A percentile compares a stretch with the other conserved stretches of the same genome.
phyloP scores from a whole-genome alignment of 2,329 filamentous ascomycete species.

The Xylaria sp. region DNA sequence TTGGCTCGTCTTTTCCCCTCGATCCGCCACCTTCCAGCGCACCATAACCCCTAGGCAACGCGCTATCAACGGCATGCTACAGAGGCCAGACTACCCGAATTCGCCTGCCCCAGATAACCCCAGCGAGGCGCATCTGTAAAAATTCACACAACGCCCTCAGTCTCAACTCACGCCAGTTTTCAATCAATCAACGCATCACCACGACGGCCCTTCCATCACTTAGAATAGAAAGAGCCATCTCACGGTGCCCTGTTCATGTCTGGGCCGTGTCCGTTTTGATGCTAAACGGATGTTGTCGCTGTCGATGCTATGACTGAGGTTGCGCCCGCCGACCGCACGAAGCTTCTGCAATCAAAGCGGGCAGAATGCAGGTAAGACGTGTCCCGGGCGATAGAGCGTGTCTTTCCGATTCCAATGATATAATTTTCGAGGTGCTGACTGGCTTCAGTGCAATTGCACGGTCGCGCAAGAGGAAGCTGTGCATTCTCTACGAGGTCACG shows the following conservation, averaged over 20 bases:
- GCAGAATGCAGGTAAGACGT: conserved; percentile 68
- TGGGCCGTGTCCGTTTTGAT: conserved; percentile 65
- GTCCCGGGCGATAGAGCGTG: conserved; percentile 56
- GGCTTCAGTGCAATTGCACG: conserved; percentile 73
- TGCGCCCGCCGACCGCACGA: conserved; percentile 71
- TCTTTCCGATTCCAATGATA: conserved; percentile 62
- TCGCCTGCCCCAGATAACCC: conserved; percentile 28
- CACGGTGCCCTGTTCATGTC: conserved; percentile 49
- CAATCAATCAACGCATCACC: conserved; percentile 49
- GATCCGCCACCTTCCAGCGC: conserved; percentile 28
- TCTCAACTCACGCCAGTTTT: conserved; percentile 35
- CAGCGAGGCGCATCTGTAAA: conserved; percentile 37
- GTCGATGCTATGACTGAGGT: conserved; percentile 78
- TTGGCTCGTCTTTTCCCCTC: conserved; percentile 18
- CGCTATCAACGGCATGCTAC: conserved; percentile 29
- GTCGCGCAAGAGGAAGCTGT: conserved; percentile 90
- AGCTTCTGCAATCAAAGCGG: conserved; percentile 72
- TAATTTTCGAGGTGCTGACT: conserved; percentile 57
- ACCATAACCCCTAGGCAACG: conserved; percentile 21
- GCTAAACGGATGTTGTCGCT: conserved; percentile 75
- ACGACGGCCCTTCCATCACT: conserved; percentile 53
- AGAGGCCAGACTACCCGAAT: conserved; percentile 31
- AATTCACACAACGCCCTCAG: conserved; percentile 40
- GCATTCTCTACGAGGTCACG: conserved; percentile 84
- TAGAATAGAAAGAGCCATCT: conserved; percentile 48